Evolutionary conservation across 345 rosid species (phyloP).

Genomic region (Populus ilicifolia): DNA sequence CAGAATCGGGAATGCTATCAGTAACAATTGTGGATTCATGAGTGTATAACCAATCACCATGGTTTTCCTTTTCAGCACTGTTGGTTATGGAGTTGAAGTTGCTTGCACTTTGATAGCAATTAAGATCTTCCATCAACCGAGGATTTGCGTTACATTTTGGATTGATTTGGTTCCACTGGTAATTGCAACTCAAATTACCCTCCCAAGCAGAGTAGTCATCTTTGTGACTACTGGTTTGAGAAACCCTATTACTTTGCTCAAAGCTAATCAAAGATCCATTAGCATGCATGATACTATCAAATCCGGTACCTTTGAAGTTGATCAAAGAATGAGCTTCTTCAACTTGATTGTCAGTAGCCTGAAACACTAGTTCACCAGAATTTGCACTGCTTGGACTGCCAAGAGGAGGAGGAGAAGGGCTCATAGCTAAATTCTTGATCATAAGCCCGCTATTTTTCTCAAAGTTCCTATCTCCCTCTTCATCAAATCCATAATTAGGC

Average conservation of each 20-base stretch:
- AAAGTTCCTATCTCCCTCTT: conserved; percentile 24
- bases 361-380: conserved; percentile 45
- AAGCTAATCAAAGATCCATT: conserved; percentile 71
- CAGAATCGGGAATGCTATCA: conserved; percentile 40
- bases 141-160: conserved; percentile 32
- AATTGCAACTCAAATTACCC: conserved; percentile 13
- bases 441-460: conserved; percentile 18
- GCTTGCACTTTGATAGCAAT: conserved; percentile 36
- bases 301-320: conserved; percentile 42
- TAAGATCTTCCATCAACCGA: conserved; percentile 34
- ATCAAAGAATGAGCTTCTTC: conserved; percentile 58
- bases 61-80: conserved; percentile 20
- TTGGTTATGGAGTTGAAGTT: conserved; percentile 22
- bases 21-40: conserved; percentile 40
- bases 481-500: conserved; percentile 17
- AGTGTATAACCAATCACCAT: conserved; percentile 58
- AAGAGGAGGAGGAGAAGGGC: conserved; percentile 31
- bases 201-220: conserved; percentile 40
- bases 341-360: conserved; percentile 20
- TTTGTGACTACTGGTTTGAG: conserved; percentile 8
- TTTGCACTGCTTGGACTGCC: conserved; percentile 44
- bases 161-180: conserved; percentile 37
- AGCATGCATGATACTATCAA: conserved; percentile 17
- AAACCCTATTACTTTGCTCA: conserved; percentile 31
- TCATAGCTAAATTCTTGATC: conserved; percentile 22